Percentiles rank a stretch among this genome's conserved stretches.
Evolutionary conservation across 495 filamentous ascomycete genomes (phyloP).

Genomic region (Elaphomyces granulatus): DNA sequence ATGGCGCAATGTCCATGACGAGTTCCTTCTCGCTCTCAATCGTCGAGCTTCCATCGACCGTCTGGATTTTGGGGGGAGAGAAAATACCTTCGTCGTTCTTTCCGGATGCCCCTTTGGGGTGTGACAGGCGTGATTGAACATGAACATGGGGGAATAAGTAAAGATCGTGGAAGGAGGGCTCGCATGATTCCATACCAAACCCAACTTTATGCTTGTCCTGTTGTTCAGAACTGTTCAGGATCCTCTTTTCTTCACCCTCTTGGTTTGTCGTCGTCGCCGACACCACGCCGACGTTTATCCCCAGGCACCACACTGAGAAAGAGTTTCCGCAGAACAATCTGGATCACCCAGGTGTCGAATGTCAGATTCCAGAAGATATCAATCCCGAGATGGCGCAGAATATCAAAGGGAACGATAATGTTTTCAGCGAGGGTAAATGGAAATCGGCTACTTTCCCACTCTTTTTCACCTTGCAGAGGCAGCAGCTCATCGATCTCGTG

Average conservation of each 20-base stretch:
- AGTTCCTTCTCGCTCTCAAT: constrained; percentile 16
- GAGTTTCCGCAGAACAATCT: constrained; percentile 19
- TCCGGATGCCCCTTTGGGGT: too few species aligned
- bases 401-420: constrained; percentile 24
- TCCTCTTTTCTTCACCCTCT: too few species aligned
- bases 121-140: constrained; percentile 23
- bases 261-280: not conserved
- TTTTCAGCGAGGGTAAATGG: constrained; percentile 22
- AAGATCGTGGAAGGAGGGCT: constrained; percentile 14
- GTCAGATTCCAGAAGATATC: constrained; percentile 24
- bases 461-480: constrained; percentile 9
- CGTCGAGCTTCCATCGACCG: constrained; percentile 10
- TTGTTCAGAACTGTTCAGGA: not conserved
- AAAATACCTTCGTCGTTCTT: too few species aligned
- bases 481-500: constrained; percentile 24
- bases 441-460: constrained; percentile 8
- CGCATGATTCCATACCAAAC: constrained; percentile 3
- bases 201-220: too few species aligned
- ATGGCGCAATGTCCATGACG: too few species aligned
- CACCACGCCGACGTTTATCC: constrained; percentile 11
- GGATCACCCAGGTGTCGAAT: constrained; percentile 29
- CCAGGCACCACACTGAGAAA: constrained; percentile 17
- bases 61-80: too few species aligned
- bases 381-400: constrained; percentile 21
- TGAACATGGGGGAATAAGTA: constrained; percentile 20